phyloP scores from a whole-genome alignment of 345 rosid species.

The Syzygium grande region DNA sequence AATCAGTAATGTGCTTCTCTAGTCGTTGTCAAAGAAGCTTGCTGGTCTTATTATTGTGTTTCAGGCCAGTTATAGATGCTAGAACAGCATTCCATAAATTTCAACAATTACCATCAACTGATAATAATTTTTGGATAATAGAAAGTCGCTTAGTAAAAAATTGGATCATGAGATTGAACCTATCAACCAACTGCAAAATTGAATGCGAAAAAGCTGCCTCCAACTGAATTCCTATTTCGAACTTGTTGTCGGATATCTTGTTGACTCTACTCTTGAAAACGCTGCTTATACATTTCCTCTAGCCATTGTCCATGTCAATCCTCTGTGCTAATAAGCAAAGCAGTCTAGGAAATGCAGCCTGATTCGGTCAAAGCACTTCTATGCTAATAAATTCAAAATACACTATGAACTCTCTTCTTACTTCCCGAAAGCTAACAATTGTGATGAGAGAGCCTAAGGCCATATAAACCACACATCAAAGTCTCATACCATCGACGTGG shows the following conservation, averaged over 20 bases:
- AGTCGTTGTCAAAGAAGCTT: not conserved
- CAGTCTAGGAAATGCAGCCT: not conserved
- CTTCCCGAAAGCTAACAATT: not conserved
- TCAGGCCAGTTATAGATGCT: not conserved
- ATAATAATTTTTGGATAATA: not conserved
- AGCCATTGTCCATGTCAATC: not conserved
- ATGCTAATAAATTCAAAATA: not conserved
- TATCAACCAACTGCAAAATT: not conserved
- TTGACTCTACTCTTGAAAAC: not conserved
- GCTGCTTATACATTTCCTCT: not conserved
- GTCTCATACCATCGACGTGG: not conserved
- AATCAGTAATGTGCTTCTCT: slow-evolving; percentile 35
- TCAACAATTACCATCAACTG: not conserved
- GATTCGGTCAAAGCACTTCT: not conserved
- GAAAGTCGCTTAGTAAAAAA: not conserved
- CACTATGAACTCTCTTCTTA: not conserved
- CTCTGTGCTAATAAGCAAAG: not conserved
- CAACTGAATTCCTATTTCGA: not conserved
- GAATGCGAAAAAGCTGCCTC: not conserved
- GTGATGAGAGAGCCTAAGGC: not conserved
- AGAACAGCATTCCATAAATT: not conserved
- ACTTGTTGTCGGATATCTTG: not conserved
- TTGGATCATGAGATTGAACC: not conserved
- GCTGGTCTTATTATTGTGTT: not conserved
- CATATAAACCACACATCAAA: not conserved